Evolutionary conservation across 306 rosid species (phyloP), one percentile per base, ranked within the genome.

Genomic region (Neltuma alba): DNA sequence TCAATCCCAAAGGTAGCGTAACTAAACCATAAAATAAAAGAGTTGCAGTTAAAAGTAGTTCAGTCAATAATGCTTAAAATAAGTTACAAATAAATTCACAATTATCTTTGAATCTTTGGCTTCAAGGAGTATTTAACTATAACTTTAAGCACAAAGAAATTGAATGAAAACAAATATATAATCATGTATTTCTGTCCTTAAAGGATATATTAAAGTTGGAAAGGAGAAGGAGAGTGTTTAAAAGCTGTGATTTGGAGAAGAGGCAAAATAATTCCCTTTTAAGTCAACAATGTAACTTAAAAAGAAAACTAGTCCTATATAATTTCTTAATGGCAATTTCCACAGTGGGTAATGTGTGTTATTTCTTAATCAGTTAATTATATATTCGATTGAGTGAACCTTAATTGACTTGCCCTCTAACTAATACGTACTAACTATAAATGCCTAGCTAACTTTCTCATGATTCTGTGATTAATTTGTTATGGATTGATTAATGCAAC

Each of bases 351-450:
- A 40, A 80, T 86, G 20, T 86, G 41, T 38, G 41, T 38, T 5
- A 82, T 92, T 88, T 88, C 86, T 87, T 76, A 90, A 84, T 86
- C 85, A 80, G 86, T 87, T 82, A 6, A 54, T 54, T 57, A 45
- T 23, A n/a, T n/a, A 83, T 86, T 84, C 83, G 48, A 34, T 8
- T 79, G 88, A 90, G 96, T 94, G 84, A 64, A 70, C 70, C 84
- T 83, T 67, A n/a, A n/a, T n/a, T n/a, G n/a, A n/a, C n/a, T n/a
- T n/a, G n/a, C n/a, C n/a, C n/a, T n/a, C n/a, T n/a, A n/a, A n/a
- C n/a, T n/a, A n/a, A n/a, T n/a, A n/a, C n/a, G n/a, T n/a, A n/a
- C n/a, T n/a, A n/a, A n/a, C n/a, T n/a, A n/a, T 63, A 63, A 50
- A 18, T 15, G 23, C 69, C 12, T 15, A 62, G 47, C 79, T 20